A percentile compares a stretch with the other conserved stretches of the same genome.
Evolutionary conservation across 1,139 yeast species (phyloP).

Genomic region (Candida sanyaensis): DNA sequence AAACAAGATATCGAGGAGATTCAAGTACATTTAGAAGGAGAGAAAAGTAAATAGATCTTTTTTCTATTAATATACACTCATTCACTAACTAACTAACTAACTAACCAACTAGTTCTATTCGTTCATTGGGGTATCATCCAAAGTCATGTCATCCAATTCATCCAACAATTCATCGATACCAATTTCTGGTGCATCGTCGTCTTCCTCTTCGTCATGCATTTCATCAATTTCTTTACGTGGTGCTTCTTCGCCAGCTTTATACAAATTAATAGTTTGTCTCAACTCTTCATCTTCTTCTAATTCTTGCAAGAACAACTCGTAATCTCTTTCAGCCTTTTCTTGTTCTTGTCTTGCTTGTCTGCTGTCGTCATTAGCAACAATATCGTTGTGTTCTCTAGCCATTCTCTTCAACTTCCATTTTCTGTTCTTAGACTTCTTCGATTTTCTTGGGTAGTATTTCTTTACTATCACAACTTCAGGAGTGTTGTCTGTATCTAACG

Average conservation of each 20-base stretch:
- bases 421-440: conserved; percentile 76
- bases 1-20: conserved; percentile 7
- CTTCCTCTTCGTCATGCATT: conserved; percentile 52
- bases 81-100: too few relatives aligned
- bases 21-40: not conserved
- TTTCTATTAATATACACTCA: too few relatives aligned
- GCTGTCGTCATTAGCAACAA: conserved; percentile 75
- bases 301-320: conserved; percentile 94
- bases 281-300: conserved; percentile 96
- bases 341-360: conserved; percentile 85
- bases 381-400: conserved; percentile 93
- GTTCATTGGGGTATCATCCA: conserved; percentile 51
- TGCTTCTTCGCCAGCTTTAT: conserved; percentile 57
- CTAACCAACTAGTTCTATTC: conserved; percentile 5
- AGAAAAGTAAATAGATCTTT: not conserved
- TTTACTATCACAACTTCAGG: conserved; percentile 94
- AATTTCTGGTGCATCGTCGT: conserved; percentile 75
- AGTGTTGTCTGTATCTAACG: conserved; percentile 56
- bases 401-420: conserved; percentile 96
- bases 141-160: conserved; percentile 89
- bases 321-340: conserved; percentile 92
- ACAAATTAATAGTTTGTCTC: conserved; percentile 86
- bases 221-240: conserved; percentile 33
- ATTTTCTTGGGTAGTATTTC: conserved; percentile 84
- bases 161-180: conserved; percentile 84